Base-by-base conservation (phyloP, 352 stramenopile genomes). In the Phytophthora europaea region DNA sequence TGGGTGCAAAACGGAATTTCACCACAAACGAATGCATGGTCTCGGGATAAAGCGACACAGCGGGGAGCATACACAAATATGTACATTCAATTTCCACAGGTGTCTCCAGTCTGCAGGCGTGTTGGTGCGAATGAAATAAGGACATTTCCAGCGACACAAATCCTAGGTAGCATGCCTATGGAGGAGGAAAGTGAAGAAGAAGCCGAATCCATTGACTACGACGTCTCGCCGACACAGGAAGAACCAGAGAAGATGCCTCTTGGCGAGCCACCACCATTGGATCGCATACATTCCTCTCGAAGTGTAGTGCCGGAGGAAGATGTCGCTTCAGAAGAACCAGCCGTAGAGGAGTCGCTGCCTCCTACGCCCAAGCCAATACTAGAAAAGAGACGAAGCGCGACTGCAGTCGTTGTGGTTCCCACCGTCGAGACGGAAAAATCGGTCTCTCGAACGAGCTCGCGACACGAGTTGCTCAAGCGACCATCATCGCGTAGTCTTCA, bases 31-130 rank as follows among this genome's bases (percentile, higher is more conserved):
- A 28, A 52, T 20, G 54, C 51, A 52, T 36, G 15, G 22, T 13
- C 22, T 20, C 12, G 40, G 47, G 9, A 53, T 12, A 64, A 63
- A 28, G 22, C 13, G n/a, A 28, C 10, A 2, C 28, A 43, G 36
- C 1, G 6, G n/a, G 59, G 23, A 0, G 26, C 34, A 4, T 80
- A 76, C 26, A 71, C 72, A 8, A 92, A 73, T 45, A 71, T 83
- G 36, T 90, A 90, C 56, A 77, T 93, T 33, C 86, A 92, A 50
- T 93, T 93, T 52, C 86, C 85, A 1, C 66, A 85, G 20, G 61
- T 90, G 1, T 20, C 67, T 12, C 84, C 86, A 0, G 72, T 78
- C 6, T 68, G 72, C 2, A 79, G 71, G 18, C 72, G 68, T 1
- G 33, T 92, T 53, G 65, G 59, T 31, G 36, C 12, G 15, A 65